Conservation (phyloP, 805 yeast species). For the Myxozyma melibiosi region DNA sequence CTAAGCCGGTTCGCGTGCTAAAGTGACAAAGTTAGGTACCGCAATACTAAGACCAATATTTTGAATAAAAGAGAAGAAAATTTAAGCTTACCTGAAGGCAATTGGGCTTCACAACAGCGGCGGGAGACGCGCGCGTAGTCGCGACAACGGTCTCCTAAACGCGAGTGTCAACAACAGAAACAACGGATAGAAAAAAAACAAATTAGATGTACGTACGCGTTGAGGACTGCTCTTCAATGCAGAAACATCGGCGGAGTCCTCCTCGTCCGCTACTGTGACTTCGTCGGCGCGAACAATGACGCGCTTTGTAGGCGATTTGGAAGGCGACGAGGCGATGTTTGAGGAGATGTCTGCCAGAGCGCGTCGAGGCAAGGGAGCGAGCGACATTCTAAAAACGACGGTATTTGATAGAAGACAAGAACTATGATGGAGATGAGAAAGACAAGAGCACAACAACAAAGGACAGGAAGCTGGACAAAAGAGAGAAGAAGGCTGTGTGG, state of each 20-base stretch:
- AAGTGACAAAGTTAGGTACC: no score
- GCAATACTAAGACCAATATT: background rate
- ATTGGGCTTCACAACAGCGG: background rate
- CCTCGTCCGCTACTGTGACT: background rate
- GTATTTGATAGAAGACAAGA: background rate
- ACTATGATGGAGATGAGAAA: background rate
- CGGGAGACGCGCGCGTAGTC: background rate
- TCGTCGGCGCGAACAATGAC: background rate
- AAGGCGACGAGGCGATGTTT: slow-evolving; percentile 12
- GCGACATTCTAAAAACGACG: background rate
- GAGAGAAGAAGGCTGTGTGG: background rate
- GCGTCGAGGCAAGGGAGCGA: slow-evolving; percentile 14
- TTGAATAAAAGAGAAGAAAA: background rate
- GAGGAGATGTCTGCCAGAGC: slow-evolving; percentile 24
- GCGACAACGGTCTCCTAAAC: no score
- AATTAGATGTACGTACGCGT: background rate
- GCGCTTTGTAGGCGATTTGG: slow-evolving; percentile 12
- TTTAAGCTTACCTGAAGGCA: slow-evolving; percentile 3
- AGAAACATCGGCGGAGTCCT: background rate
- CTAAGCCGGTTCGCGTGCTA: slow-evolving; percentile 39
- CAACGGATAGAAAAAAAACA: background rate
- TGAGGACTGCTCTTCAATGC: background rate
- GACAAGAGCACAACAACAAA: background rate
- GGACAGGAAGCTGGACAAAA: background rate
- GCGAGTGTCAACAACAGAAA: no score